Evolutionary conservation across 257 asterid genomes (phyloP).

Genomic region (Verbascum thapsus): DNA sequence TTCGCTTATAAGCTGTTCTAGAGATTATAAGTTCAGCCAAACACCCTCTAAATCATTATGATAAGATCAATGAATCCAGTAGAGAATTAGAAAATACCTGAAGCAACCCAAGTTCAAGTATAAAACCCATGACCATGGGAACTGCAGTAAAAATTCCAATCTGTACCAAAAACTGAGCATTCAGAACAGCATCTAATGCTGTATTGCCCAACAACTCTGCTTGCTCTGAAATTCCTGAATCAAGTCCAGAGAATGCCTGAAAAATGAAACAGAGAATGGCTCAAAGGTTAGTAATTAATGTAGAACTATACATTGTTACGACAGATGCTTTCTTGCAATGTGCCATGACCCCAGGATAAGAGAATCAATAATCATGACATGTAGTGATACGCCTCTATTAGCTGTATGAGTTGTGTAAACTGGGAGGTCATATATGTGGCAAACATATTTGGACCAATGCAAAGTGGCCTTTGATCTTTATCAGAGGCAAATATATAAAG

Average conservation of each 20-base stretch:
- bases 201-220: slow-evolving; percentile 75
- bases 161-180: slow-evolving; percentile 97
- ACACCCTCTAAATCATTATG: no score
- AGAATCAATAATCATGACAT: not conserved
- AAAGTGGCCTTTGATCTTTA: not conserved
- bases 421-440: not conserved
- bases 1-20: no score
- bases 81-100: slow-evolving; percentile 52
- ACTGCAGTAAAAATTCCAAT: slow-evolving; percentile 97
- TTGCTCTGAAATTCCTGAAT: slow-evolving; percentile 65
- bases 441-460: not conserved
- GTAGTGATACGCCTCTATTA: slow-evolving; percentile 5
- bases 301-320: not conserved
- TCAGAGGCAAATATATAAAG: not conserved
- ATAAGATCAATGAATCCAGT: slow-evolving; percentile 13
- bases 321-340: not conserved
- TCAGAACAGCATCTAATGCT: slow-evolving; percentile 78
- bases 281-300: not conserved
- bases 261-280: slow-evolving; percentile 17
- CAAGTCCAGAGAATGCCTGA: slow-evolving; percentile 98
- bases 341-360: not conserved
- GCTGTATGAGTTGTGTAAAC: slow-evolving; percentile 5
- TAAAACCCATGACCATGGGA: slow-evolving; percentile 95
- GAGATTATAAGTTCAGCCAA: no score
- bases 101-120: slow-evolving; percentile 84